Evolutionary conservation across 805 yeast genomes (phyloP).

Genomic region (Zygoascus tannicola): DNA sequence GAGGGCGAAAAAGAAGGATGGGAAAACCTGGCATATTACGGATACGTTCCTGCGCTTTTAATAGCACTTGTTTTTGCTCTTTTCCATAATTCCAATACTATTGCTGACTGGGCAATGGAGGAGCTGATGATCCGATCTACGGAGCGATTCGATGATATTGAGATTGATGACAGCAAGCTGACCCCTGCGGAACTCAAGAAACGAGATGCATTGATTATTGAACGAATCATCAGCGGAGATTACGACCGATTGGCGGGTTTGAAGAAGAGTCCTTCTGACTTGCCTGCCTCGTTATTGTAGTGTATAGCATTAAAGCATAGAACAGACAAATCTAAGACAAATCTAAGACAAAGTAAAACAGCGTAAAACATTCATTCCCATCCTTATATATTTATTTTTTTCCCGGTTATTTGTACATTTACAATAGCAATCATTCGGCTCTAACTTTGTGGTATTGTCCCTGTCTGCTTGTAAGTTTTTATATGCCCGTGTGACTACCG

Average conservation of each 20-base stretch:
- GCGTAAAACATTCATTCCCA: too few species aligned
- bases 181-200: slow-evolving; percentile 49
- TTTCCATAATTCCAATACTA: slow-evolving; percentile 43
- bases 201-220: slow-evolving; percentile 70
- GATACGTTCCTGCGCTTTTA: slow-evolving; percentile 62
- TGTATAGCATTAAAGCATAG: background rate
- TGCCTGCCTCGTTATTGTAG: slow-evolving; percentile 29
- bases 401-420: too few species aligned
- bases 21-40: slow-evolving; percentile 65
- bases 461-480: too few species aligned
- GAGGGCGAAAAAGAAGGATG: slow-evolving; percentile 76
- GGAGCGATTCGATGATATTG: slow-evolving; percentile 50
- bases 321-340: too few species aligned
- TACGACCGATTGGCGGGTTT: slow-evolving; percentile 49
- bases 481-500: too few species aligned
- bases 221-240: slow-evolving; percentile 74
- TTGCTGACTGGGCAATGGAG: slow-evolving; percentile 72
- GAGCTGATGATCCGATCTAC: slow-evolving; percentile 70
- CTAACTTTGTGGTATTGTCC: too few species aligned
- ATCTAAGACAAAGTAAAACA: too few species aligned
- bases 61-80: slow-evolving; percentile 43
- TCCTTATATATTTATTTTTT: too few species aligned
- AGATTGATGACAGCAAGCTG: slow-evolving; percentile 31
- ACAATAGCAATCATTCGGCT: too few species aligned
- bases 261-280: slow-evolving; percentile 27